These are phyloP conservation scores for Lachnellula suecica DNA, from an alignment of 2,329 filamentous ascomycete species.

Conservation along the genomic window DNA sequence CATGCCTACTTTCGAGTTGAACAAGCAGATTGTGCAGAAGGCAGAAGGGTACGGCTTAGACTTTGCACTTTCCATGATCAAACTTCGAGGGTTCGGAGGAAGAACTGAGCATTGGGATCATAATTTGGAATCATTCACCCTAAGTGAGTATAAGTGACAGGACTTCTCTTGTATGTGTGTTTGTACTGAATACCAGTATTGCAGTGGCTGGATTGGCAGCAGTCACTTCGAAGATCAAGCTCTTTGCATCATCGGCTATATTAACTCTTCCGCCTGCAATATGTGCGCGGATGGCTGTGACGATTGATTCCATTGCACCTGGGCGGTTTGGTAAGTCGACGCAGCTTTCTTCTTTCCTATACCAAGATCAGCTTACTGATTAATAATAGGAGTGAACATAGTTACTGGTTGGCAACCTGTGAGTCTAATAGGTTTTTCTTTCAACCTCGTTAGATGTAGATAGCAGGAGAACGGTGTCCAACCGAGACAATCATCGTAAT, in stretches of 20 bases:
- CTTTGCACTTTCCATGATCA: conserved; percentile 35
- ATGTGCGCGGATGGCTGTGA: conserved; percentile 33
- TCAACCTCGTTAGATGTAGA: no score
- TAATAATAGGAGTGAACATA: conserved; percentile 35
- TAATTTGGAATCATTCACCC: conserved; percentile 35
- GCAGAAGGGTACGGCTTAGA: conserved; percentile 32
- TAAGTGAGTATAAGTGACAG: no score
- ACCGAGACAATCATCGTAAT: no score
- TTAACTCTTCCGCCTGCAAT: conserved; percentile 33
- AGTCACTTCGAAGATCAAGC: conserved; percentile 34
- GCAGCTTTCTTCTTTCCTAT: no score
- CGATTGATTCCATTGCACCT: conserved; percentile 33
- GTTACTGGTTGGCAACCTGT: conserved; percentile 37
- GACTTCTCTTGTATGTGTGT: no score
- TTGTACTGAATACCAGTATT: no score
- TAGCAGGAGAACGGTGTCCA: no score
- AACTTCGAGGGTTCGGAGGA: conserved; percentile 34
- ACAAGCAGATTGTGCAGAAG: conserved; percentile 32
- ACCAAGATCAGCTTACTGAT: no score
- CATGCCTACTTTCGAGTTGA: conserved; percentile 33
- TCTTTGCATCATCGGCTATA: conserved; percentile 34
- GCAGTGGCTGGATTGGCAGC: conserved; percentile 35
- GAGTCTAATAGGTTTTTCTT: no score
- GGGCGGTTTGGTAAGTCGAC: conserved; percentile 35
- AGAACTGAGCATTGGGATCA: conserved; percentile 36